Base-by-base conservation (phyloP, 257 asterid species). In the Solanum microdontum region DNA sequence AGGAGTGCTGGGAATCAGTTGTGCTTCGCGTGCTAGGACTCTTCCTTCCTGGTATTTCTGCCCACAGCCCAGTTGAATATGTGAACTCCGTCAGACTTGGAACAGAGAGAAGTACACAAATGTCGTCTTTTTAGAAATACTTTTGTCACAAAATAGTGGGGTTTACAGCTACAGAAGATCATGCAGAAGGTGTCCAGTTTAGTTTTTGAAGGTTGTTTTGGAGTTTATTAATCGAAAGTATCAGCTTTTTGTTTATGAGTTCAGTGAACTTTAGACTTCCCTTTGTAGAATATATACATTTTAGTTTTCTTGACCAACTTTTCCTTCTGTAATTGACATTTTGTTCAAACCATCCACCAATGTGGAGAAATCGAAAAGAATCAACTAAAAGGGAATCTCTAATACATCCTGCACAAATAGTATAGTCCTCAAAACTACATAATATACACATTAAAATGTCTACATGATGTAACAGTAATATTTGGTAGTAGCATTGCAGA, bases 1-100 rank as follows among this genome's bases (percentile, higher is more conserved):
- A 82, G 88, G 99, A 95, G 88, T 40, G 93, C 77, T 94, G 98
- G 98, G 98, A 93, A 82, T 94, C 98, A 26, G 87, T 91, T 43
- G 26, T 93, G 84, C 91, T 94, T 69, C 89, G 98, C 92, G 58
- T 89, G 1, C 88, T 92, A 1, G 99, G 98, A 76, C 93, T 97
- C 12, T 93, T 86, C 21, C 83, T 97, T 11, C 99, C 99, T 1
- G 98, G 98, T 58, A 66, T 97, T 19, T 91, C 99, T 34, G 98
- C 92, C 84, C 99, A 97, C 87, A 91, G 96, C 89, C 98, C 99
- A 3, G 95, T 94, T 33, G 92, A 95, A 87, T 97, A 95, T 84
- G 96, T 97, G 7, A 97, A 94, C 92, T 94, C 98, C 8, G 87
- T 95, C 66, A 92, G 99, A 90, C 94, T 97, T 30, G 98, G 96